Conservation (phyloP, 2,329 filamentous ascomycete genomes). For the Taxawa tesnikishii region DNA sequence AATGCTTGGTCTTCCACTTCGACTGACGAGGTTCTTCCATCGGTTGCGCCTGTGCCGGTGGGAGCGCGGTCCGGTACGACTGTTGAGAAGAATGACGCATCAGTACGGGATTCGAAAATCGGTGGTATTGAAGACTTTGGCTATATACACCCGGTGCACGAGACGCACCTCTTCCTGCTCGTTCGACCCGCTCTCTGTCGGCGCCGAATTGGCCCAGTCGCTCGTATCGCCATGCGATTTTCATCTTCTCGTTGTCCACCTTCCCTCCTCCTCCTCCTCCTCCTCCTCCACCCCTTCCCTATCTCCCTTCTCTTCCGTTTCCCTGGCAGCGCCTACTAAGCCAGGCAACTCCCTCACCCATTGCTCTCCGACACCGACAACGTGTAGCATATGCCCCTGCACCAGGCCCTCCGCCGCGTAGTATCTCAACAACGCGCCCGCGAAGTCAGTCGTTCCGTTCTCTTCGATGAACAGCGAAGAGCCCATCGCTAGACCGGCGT, state of each 20-base stretch:
- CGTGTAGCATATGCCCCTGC: constrained; percentile 80
- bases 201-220: constrained; percentile 57
- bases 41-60: too few species aligned
- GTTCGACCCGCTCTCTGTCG: too few species aligned
- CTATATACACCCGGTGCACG: constrained; percentile 2
- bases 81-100: constrained; percentile 6
- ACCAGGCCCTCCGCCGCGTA: constrained; percentile 88
- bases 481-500: constrained; percentile 73
- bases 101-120: constrained; percentile 1
- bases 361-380: constrained; percentile 64
- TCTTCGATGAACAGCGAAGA: constrained; percentile 74
- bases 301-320: constrained; percentile 24
- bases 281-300: constrained; percentile 15
- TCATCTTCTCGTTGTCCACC: constrained; percentile 66
- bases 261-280: constrained; percentile 27
- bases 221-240: constrained; percentile 98
- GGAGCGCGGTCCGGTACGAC: constrained; percentile 6
- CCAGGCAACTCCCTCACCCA: constrained; percentile 82
- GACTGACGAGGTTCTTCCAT: too few species aligned
- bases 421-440: constrained; percentile 69
- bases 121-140: constrained; percentile 3
- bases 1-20: constrained; percentile 26
- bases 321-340: constrained; percentile 38
- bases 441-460: constrained; percentile 86
- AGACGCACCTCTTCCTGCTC: constrained; percentile 44